Evolutionary conservation across 208 protist species (phyloP).

Genomic region (Leishmania tropica): DNA sequence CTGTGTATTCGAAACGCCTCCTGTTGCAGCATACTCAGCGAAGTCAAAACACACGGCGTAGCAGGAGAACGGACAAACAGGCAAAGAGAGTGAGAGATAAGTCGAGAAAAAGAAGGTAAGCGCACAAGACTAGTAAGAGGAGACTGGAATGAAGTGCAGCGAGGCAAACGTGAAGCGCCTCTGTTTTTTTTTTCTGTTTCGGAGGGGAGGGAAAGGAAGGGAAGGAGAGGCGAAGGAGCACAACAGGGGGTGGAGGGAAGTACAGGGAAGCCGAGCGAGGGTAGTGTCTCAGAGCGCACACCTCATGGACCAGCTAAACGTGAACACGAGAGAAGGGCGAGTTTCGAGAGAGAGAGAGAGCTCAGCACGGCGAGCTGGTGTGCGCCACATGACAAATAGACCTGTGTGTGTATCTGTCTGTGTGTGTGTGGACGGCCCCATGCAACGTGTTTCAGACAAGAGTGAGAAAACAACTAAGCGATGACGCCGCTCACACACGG

Average conservation of each 20-base stretch:
- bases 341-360: background rate
- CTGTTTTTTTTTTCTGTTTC: too few species aligned
- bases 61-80: background rate
- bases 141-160: background rate
- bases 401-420: background rate
- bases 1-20: slow-evolving; percentile 51
- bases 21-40: slow-evolving; percentile 15
- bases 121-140: background rate
- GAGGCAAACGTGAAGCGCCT: background rate
- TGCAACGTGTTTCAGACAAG: background rate
- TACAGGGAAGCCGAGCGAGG: background rate
- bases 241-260: background rate
- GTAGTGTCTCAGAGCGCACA: background rate
- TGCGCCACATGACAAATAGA: background rate
- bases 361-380: background rate
- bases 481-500: background rate
- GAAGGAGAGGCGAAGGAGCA: background rate
- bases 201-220: too few species aligned
- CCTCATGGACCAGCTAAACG: background rate
- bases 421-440: background rate
- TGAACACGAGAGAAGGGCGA: background rate
- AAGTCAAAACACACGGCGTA: background rate
- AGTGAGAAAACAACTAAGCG: background rate
- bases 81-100: background rate
- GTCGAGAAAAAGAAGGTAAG: background rate